Conservation (phyloP, 2,329 filamentous ascomycete species). For the Colletotrichum endophyticum region DNA sequence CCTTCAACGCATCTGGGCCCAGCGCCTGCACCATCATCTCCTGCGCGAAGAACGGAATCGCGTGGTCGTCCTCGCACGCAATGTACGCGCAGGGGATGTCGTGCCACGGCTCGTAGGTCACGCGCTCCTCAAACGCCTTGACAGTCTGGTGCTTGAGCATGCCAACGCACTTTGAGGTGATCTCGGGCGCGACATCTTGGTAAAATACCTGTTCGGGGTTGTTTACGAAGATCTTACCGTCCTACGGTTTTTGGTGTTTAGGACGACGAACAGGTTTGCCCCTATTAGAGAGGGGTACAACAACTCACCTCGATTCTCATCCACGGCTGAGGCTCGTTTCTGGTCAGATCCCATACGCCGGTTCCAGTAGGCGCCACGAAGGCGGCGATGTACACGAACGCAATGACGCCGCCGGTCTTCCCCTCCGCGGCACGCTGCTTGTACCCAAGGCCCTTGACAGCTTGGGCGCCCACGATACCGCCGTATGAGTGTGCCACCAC, state of each 20-base stretch:
- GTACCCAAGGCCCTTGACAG: slow-evolving; percentile 37
- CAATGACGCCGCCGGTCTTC: slow-evolving; percentile 40
- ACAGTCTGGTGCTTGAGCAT: neutral
- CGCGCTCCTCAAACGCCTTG: slow-evolving; percentile 21
- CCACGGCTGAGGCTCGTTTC: slow-evolving; percentile 24
- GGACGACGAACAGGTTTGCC: neutral
- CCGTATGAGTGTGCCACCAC: slow-evolving; percentile 48
- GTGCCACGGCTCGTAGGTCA: slow-evolving; percentile 29
- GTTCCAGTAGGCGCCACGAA: slow-evolving; percentile 32
- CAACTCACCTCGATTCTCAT: slow-evolving; percentile 25
- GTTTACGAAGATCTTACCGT: neutral
- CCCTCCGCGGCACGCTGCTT: slow-evolving; percentile 33
- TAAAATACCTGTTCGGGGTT: slow-evolving; percentile 24
- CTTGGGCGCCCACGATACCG: slow-evolving; percentile 41
- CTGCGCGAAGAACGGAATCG: slow-evolving; percentile 23
- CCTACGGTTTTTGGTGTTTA: neutral
- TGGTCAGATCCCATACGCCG: slow-evolving; percentile 25
- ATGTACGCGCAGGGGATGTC: slow-evolving; percentile 28
- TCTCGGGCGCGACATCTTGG: slow-evolving; percentile 21
- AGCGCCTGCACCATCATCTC: slow-evolving; percentile 16
- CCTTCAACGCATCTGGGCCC: neutral
- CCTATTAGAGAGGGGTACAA: neutral
- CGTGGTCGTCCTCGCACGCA: slow-evolving; percentile 27
- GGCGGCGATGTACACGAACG: slow-evolving; percentile 36
- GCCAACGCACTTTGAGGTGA: slow-evolving; percentile 1